Evolutionary conservation across 108 stramenopile genomes (phyloP), one percentile per base, ranked within the genome.

Genomic region (Stephanodiscus minutulus): DNA sequence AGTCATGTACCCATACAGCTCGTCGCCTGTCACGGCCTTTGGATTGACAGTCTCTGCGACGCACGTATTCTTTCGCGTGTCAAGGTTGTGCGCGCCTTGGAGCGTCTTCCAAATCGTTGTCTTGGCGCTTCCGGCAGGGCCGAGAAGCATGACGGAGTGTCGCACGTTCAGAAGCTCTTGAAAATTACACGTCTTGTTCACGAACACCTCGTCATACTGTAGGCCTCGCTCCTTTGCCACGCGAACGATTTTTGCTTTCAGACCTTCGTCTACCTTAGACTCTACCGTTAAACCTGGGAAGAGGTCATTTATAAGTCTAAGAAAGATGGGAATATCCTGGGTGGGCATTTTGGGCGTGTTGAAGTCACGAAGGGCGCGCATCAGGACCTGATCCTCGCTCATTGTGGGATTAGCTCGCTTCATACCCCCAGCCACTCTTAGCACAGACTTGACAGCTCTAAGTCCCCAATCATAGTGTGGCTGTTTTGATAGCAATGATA

Each of bases 1-100:
- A 61, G 92, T 94, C 94, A 96, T 95, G 79, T 95, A 94, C 18
- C 96, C 96, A 76, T 96, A 96, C 57, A 96, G 76, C 87, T 96
- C 94, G 74, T 95, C 90, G 21, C 90, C 86, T 17, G 90, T 83
- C 33, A 96, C 91, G 35, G 93, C 86, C 77, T 96, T 96, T 29
- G 96, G 96, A 72, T 96, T 96, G 28, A 96, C 90, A 13, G 92
- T 90, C 63, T 95, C 93, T 52, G 65, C 85, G 8, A 93, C 90
- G 72, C 90, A 92, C 10, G 84, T 88, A 50, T 82, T 81, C 64
- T 89, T 91, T 43, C 84, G 70, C 68, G 91, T 88, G 66, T 91
- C 88, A 64, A 90, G 85, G 80, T 96, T 96, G 66, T 91, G 88
- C 35, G 86, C 82, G 47, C 69, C 89, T 47, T 88, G 88, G 3